Base-by-base conservation (phyloP, 106 monocot species). In the Iris macrosiphon region DNA sequence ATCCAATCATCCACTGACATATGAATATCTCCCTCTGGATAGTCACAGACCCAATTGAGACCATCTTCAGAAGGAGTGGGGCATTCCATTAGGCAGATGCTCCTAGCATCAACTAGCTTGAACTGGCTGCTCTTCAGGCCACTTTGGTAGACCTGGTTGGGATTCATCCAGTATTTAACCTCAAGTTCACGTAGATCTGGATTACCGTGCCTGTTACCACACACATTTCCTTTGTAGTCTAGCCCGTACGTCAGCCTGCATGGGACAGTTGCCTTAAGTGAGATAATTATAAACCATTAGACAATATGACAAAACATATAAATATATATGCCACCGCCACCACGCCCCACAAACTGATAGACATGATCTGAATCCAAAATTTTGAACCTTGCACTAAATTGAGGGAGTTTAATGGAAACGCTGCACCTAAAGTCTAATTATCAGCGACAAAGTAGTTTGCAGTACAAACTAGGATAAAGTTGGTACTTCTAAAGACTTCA, bases 141-240 rank as follows among this genome's bases (percentile, higher is more conserved):
- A 61, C 85, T 85, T 60, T 76, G 59, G 29, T 80, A 85, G 31
- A 85, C 68, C 60, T 85, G 85, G 68, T 85, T 85, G 10, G 85
- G 76, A 52, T 85, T 85, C 73, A 80, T 62, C 80, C 85, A 80
- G 18, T 85, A 85, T 56, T 31, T 80, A 39, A 85, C 70, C 69
- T 85, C 80, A 42, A 85, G 26, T 59, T 85, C 85, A 22, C 73
- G 75, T 54, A 85, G 75, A 77, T 85, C 70, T 21, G 85, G 80
- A 53, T 87, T 60, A n/a, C 62, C 77, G 72, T 87, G 80, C 40
- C 54, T 80, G 58, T 75, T 45, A 22, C 98, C 98, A 55, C 98
- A 98, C 1, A 98, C 57, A 72, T 98, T 98, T 52, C 98, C 98
- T 82, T 91, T 87, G 55, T 98, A 98, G 65, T 98, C 98, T 31